phyloP scores from a whole-genome alignment of 169 alveolate species.

The Plasmodium vivax region DNA sequence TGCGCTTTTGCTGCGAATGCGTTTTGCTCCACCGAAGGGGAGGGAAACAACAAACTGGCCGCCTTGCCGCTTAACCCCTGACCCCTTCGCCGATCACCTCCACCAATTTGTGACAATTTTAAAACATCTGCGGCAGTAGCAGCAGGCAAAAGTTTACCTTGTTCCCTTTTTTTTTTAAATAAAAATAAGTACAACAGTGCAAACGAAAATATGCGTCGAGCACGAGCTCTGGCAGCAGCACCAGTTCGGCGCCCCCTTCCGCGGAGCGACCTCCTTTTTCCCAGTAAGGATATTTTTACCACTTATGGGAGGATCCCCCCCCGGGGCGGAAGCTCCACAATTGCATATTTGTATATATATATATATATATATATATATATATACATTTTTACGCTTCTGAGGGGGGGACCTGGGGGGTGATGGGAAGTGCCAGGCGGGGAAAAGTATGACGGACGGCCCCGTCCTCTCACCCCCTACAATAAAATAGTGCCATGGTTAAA shows the following conservation, averaged over 20 bases:
- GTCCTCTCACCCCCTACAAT: background rate
- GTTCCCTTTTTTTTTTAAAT: background rate
- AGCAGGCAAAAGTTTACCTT: background rate
- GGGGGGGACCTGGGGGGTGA: background rate
- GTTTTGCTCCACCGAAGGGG: background rate
- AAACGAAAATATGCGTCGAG: background rate
- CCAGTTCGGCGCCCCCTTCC: no score
- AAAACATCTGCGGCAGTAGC: background rate
- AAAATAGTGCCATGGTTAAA: background rate
- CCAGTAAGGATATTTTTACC: background rate
- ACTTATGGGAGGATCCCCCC: background rate
- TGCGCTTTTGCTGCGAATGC: background rate
- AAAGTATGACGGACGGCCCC: background rate
- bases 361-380: no score
- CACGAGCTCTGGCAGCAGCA: background rate
- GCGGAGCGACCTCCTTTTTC: background rate
- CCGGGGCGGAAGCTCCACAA: background rate
- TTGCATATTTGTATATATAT: background rate
- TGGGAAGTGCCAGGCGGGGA: background rate
- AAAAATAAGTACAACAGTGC: background rate
- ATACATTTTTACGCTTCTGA: background rate
- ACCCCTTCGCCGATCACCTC: background rate
- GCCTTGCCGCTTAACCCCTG: background rate
- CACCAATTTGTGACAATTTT: background rate
- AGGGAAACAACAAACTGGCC: background rate